phyloP scores from a whole-genome alignment of 176 grass and related monocot species.

The Zizania latifolia region DNA sequence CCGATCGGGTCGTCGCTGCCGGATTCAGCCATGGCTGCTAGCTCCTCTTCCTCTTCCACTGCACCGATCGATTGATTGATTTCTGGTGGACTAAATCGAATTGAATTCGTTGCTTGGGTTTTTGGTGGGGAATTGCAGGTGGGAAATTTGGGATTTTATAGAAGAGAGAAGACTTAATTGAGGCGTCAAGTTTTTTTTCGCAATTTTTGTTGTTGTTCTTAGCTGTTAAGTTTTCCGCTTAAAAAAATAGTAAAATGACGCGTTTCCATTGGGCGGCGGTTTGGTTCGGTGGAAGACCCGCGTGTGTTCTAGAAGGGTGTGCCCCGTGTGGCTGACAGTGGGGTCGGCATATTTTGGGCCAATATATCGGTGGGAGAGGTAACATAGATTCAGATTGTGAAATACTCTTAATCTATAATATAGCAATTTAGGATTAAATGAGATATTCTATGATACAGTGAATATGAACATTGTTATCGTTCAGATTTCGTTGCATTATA shows the following conservation, averaged over 20 bases:
- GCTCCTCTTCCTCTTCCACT: too few relatives aligned
- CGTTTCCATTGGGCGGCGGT: background rate
- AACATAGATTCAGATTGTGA: too few relatives aligned
- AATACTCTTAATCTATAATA: too few relatives aligned
- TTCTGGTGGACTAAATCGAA: background rate
- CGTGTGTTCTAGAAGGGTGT: constrained; percentile 21
- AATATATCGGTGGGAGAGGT: too few relatives aligned
- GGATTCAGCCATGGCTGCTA: constrained; percentile 29
- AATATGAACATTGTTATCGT: too few relatives aligned
- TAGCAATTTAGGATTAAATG: too few relatives aligned
- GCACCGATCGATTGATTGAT: background rate
- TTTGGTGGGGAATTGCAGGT: too few relatives aligned
- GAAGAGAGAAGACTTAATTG: background rate
- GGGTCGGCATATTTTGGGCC: too few relatives aligned
- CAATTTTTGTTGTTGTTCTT: constrained; percentile 2
- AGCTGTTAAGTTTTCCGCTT: constrained; percentile 18
- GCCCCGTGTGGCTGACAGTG: background rate
- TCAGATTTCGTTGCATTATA: too few relatives aligned
- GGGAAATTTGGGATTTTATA: too few relatives aligned
- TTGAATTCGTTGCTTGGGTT: too few relatives aligned
- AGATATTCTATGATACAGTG: too few relatives aligned
- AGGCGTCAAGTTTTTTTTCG: background rate
- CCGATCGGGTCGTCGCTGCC: constrained; percentile 17
- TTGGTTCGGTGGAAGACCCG: background rate
- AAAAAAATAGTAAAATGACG: background rate